Evolutionary conservation across 371 early-diverging fungal species (phyloP).

Genomic region (Chytridium lagenaria): DNA sequence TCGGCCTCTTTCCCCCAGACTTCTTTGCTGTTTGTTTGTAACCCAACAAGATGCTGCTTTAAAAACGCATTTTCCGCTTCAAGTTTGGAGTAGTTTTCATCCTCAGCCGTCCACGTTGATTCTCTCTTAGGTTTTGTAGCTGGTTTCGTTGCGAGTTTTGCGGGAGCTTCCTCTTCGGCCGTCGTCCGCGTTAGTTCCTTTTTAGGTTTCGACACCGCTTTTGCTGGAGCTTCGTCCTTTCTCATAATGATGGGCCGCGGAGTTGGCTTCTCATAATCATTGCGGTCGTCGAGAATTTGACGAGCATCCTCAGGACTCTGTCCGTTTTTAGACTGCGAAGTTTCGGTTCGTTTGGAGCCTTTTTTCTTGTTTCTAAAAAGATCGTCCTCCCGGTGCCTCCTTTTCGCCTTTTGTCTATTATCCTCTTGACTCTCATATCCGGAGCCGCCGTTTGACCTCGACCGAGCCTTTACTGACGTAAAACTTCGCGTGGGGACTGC

Average conservation of each 20-base stretch:
- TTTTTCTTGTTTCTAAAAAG: background rate
- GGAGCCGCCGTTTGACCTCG: background rate
- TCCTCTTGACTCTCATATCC: background rate
- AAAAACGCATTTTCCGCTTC: slow-evolving; percentile 1
- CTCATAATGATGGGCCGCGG: background rate
- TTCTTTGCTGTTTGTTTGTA: background rate
- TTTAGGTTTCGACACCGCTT: background rate
- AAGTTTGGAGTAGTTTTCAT: background rate
- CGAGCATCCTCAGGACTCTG: background rate
- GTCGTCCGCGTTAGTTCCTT: background rate
- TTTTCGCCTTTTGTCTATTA: background rate
- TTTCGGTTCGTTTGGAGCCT: background rate
- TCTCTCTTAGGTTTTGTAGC: too few relatives aligned
- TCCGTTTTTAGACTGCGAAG: background rate
- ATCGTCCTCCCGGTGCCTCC: background rate
- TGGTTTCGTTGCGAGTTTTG: background rate
- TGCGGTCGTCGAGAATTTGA: too few relatives aligned
- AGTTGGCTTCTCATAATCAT: background rate
- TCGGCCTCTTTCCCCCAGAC: slow-evolving; percentile 18
- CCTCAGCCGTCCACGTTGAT: too few relatives aligned
- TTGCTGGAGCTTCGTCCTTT: background rate
- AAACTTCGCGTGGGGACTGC: background rate
- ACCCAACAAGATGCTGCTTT: background rate
- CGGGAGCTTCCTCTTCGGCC: background rate
- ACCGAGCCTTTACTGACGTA: background rate